These are phyloP conservation scores for Diaporthe longicolla DNA, from an alignment of 2,329 filamentous ascomycete species.

Conservation along the genomic window DNA sequence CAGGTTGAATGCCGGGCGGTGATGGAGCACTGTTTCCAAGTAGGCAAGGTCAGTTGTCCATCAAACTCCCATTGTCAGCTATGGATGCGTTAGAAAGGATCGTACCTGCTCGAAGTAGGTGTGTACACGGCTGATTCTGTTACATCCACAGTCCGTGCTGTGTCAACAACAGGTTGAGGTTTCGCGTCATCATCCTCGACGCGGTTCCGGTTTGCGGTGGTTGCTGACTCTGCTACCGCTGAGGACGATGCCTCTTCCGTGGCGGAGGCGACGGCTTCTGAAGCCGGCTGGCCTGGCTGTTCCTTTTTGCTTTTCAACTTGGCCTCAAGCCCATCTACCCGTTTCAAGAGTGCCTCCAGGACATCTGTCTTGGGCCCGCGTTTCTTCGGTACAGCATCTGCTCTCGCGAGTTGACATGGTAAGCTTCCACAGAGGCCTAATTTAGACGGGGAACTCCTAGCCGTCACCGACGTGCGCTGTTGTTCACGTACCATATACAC, in stretches of 20 bases:
- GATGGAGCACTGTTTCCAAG: conserved; percentile 59
- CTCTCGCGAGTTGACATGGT: conserved; percentile 10
- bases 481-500: conserved; percentile 81
- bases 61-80: neutral
- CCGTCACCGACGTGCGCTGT: neutral
- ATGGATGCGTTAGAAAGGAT: neutral
- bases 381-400: conserved; percentile 91
- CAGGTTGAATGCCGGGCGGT: conserved; percentile 63
- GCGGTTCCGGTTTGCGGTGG: conserved; percentile 45
- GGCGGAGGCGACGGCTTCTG: conserved; percentile 48
- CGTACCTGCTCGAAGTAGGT: conserved; percentile 56
- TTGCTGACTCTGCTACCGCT: conserved; percentile 43
- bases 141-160: conserved; percentile 51
- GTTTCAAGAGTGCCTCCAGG: conserved; percentile 84
- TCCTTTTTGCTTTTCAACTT: conserved; percentile 76
- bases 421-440: conserved; percentile 23
- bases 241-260: conserved; percentile 45
- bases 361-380: conserved; percentile 92
- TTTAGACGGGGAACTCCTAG: neutral
- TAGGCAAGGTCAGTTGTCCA: conserved; percentile 33
- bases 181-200: conserved; percentile 55
- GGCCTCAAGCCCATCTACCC: conserved; percentile 88
- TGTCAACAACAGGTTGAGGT: conserved; percentile 57
- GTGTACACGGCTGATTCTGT: conserved; percentile 60
- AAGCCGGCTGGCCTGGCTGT: conserved; percentile 47